phyloP scores from a whole-genome alignment of 495 filamentous ascomycete genomes.

The Cercophora samala region DNA sequence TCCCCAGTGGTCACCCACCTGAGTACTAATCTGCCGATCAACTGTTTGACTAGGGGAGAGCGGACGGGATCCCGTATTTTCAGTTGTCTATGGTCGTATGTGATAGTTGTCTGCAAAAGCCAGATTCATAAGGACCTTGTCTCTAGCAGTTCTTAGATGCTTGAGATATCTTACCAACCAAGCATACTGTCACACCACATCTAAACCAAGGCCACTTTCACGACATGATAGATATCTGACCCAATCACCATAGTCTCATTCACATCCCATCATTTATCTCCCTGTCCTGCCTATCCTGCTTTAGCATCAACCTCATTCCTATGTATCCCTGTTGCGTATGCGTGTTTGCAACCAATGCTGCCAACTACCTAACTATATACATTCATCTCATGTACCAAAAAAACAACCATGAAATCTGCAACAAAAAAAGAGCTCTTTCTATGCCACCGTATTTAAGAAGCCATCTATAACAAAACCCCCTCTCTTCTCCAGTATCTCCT shows the following conservation, averaged over 20 bases:
- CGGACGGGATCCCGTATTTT: conserved; percentile 47
- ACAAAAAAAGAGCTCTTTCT: not conserved
- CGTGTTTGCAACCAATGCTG: not conserved
- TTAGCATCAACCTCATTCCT: not conserved
- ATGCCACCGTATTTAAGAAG: not conserved
- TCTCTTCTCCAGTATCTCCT: not conserved
- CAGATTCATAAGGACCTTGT: not conserved
- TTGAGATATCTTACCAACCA: not conserved
- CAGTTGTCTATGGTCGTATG: conserved; percentile 8
- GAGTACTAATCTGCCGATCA: not conserved
- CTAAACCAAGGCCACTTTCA: not conserved
- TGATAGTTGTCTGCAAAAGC: not conserved
- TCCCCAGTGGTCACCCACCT: not conserved
- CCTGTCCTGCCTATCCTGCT: not conserved
- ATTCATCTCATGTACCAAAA: not conserved
- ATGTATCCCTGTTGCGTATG: not conserved
- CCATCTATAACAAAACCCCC: not conserved
- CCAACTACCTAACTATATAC: not conserved
- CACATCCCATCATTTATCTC: not conserved
- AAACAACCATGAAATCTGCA: not conserved
- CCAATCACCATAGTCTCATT: not conserved
- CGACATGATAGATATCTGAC: not conserved
- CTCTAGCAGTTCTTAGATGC: not conserved
- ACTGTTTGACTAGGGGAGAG: conserved; percentile 41
- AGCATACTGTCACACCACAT: not conserved